Evolutionary conservation across 163 green algal genomes (phyloP), one percentile per base, ranked within the genome.

Genomic region (Picocystis sp.): DNA sequence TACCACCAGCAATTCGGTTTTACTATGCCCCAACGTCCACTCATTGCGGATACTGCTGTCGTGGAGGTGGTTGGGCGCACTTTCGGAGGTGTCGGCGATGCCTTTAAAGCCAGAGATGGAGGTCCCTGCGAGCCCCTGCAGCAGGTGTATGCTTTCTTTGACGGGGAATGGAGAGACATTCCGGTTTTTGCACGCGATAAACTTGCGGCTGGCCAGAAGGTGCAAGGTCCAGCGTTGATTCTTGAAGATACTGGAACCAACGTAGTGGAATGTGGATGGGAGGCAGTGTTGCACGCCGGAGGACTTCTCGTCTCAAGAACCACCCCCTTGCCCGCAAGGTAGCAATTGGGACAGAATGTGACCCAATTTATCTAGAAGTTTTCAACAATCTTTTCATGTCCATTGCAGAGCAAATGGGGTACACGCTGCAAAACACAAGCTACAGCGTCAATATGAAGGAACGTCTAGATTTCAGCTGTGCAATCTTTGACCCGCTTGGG

Each of bases 371-470:
- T 53, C 77, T 94, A 34, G 75, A 83, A 38, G 83, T 95, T 58
- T 93, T 94, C 67, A 78, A 60, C n/a, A 82, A 94, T 64, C 2
- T 52, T 25, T 98, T 98, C 74, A 98, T 98, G 89, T 80, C 82
- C 56, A 96, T 98, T 17, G 89, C 89, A 38, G 89, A 98, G 75
- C 89, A 97, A 72, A 98, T 98, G 89, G 89, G 89, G 1, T 77
- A 82, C 33, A 86, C 85, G 43, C 71, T 98, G 56, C 84, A 94
- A 72, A 69, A 82, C 50, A 93, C 83, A 25, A 75, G 58, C 57
- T 77, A 89, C 52, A 87, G 71, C 3, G 88, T 94, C 29, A 98
- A 96, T 76, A 96, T 98, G 70, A 98, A 98, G 70, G 89, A 98
- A 70, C 75, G 89, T 0, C 76, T 98, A 5, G 89, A 98, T 75